Base-by-base conservation (phyloP, 306 rosid species). In the Pachyrhizus erosus region DNA sequence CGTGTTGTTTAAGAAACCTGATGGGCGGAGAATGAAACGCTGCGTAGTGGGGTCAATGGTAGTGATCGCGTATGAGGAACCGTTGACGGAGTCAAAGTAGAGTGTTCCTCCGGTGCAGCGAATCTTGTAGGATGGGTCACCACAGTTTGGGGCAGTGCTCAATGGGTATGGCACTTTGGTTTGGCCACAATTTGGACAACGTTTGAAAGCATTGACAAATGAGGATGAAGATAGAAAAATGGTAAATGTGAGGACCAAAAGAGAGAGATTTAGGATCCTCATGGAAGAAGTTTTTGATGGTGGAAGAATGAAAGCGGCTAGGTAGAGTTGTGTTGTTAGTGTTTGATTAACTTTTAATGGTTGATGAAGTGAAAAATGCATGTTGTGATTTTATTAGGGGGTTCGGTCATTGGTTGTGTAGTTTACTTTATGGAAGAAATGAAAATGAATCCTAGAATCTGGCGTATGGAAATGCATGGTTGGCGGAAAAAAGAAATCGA, bases 151-250 rank as follows among this genome's bases (percentile, higher is more conserved):
- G 12, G 78, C 49, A 0, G 84, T 80, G 80, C 91, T 88, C 1
- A 88, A 75, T 17, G 91, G 89, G 33, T 77, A 86, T 5, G 89
- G 89, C 6, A 88, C 84, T 9, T 29, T 68, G 49, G 57, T 73
- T 14, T 7, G 51, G 2, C 90, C 85, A 13, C 90, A 84, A 17
- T 74, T n/a, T 6, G 76, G 80, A 49, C 90, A 87, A 8, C 10
- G 77, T 31, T 70, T 73, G 14, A 73, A 31, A 8, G 82, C 54
- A 5, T 13, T 24, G 9, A 51, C 43, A 14, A 1, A 14, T 46
- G 18, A 14, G 1, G 40, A 31, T 57, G 11, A 49, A 18, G 68
- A 80, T 52, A 72, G 37, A 5, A 34, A 3, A 10, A 51, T 70
- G 0, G 7, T 21, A 8, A 8, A 2, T 13, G 54, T 29, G 80